A percentile compares a stretch with the other conserved stretches of the same genome.
These are phyloP conservation scores for Neltuma alba DNA, from an alignment of 306 rosid species.

Conservation along the genomic window DNA sequence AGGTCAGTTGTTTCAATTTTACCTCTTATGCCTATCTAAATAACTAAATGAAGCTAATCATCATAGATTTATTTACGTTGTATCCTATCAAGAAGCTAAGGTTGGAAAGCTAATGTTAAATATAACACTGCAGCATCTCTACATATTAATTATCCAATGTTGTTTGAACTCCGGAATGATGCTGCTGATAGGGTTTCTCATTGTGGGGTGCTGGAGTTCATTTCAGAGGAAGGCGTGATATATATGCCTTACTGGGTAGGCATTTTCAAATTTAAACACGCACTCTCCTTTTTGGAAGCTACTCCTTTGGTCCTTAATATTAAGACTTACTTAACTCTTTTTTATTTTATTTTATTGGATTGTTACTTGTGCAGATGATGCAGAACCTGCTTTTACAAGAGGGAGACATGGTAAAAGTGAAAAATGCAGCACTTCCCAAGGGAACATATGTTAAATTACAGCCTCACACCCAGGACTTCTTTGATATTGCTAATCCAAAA, in stretches of 20 bases:
- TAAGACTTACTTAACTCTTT: no score
- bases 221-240: constrained; percentile 94
- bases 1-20: constrained; percentile 49
- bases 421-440: constrained; percentile 73
- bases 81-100: neutral
- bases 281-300: constrained; percentile 1
- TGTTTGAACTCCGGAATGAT: constrained; percentile 87
- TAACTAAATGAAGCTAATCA: neutral
- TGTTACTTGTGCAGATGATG: constrained; percentile 69
- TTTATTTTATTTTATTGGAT: constrained; percentile 3
- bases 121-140: constrained; percentile 54
- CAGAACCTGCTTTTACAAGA: constrained; percentile 85
- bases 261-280: neutral
- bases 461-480: constrained; percentile 81
- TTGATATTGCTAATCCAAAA: constrained; percentile 88
- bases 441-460: constrained; percentile 82
- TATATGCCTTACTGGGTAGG: constrained; percentile 83
- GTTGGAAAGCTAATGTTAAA: constrained; percentile 23
- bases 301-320: no score
- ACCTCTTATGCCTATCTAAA: neutral
- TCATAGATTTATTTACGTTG: neutral
- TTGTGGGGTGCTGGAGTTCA: constrained; percentile 96
- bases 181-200: constrained; percentile 78
- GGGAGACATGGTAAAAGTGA: constrained; percentile 68
- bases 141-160: constrained; percentile 82